Conservation (phyloP, 371 early-diverging fungal species). For the Enteropsectra breve region DNA sequence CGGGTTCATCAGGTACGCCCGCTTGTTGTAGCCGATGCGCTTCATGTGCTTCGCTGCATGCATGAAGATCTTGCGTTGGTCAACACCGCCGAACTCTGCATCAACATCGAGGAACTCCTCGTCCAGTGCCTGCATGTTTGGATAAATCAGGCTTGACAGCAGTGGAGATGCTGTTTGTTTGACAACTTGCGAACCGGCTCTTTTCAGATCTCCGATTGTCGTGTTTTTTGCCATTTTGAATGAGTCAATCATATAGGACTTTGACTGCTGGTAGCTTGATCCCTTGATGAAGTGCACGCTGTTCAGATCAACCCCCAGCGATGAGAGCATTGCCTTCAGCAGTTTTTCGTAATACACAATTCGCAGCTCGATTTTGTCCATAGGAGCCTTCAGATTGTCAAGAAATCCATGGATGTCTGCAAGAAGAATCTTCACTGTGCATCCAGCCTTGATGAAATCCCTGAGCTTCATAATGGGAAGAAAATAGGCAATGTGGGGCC, state of each 20-base stretch:
- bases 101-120: constrained; percentile 93
- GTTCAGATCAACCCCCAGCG: constrained; percentile 69
- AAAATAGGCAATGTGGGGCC: constrained; percentile 94
- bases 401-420: constrained; percentile 97
- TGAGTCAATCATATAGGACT: constrained; percentile 81
- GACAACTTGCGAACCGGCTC: constrained; percentile 97
- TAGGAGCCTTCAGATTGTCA: constrained; percentile 94
- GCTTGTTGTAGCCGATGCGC: constrained; percentile 84
- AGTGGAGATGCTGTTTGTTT: constrained; percentile 90
- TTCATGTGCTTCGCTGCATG: constrained; percentile 92
- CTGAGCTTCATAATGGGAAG: constrained; percentile 91
- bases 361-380: constrained; percentile 76
- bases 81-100: constrained; percentile 96
- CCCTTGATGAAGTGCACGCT: constrained; percentile 84
- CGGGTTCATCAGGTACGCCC: constrained; percentile 96
- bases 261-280: constrained; percentile 72
- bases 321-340: constrained; percentile 76
- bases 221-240: constrained; percentile 75
- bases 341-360: constrained; percentile 81
- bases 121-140: constrained; percentile 94
- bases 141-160: constrained; percentile 86
- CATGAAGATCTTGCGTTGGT: constrained; percentile 98
- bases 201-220: constrained; percentile 86
- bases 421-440: constrained; percentile 79
- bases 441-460: constrained; percentile 86